These are phyloP conservation scores for Toxicodendron radicans DNA, from an alignment of 345 rosid species.

Conservation along the genomic window DNA sequence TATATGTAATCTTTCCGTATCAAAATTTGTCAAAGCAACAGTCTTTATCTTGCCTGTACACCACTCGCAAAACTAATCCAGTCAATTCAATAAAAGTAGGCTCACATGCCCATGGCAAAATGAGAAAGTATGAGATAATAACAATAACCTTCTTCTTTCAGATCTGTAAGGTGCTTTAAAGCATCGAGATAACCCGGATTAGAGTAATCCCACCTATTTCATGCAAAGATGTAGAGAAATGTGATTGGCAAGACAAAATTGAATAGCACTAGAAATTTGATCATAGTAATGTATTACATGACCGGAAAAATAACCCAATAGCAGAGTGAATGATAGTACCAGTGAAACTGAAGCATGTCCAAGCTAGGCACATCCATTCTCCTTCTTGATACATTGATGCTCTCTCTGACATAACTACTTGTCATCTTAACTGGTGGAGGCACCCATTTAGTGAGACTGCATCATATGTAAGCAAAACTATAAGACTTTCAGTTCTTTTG, in stretches of 20 bases:
- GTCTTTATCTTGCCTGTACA: constrained; percentile 86
- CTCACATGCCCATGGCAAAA: constrained; percentile 16
- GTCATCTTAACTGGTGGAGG: constrained; percentile 98
- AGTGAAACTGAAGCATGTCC: constrained; percentile 99
- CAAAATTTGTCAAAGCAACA: constrained; percentile 91
- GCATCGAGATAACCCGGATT: constrained; percentile 91
- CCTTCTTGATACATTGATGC: constrained; percentile 71
- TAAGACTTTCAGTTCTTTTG: background rate
- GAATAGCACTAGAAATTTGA: background rate
- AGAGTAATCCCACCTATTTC: constrained; percentile 90
- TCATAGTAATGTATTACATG: background rate
- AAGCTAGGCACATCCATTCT: constrained; percentile 91
- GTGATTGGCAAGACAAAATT: background rate
- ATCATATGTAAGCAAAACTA: constrained; percentile 23
- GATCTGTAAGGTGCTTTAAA: constrained; percentile 76
- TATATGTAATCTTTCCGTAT: constrained; percentile 77
- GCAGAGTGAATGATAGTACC: constrained; percentile 38
- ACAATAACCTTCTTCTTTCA: constrained; percentile 78
- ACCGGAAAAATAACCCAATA: constrained; percentile 1
- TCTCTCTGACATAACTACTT: constrained; percentile 65
- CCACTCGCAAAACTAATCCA: constrained; percentile 24
- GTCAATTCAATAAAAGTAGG: constrained; percentile 25
- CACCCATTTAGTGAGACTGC: constrained; percentile 97
- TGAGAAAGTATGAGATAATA: constrained; percentile 2
- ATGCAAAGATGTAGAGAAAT: constrained; percentile 1